phyloP scores from a whole-genome alignment of 177 flowering plant genomes.

The Vitis hybrid region DNA sequence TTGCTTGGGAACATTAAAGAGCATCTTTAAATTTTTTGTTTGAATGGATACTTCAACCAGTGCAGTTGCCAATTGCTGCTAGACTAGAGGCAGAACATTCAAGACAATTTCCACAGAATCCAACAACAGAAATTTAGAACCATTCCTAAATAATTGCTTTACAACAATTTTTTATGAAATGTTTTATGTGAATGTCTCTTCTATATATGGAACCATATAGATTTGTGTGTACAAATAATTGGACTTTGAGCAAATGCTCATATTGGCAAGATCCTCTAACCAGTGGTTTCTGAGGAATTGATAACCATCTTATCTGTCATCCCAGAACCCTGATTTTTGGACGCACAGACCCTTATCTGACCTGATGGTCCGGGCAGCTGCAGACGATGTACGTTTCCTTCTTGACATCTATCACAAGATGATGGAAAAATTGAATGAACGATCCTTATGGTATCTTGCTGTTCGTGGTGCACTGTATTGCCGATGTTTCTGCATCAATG shows the following conservation, averaged over 20 bases:
- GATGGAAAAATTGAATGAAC: conserved; percentile 69
- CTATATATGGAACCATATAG: background rate
- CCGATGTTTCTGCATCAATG: conserved; percentile 82
- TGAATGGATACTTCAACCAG: too few relatives aligned
- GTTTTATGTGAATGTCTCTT: background rate
- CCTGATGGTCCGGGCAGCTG: conserved; percentile 89
- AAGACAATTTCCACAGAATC: too few relatives aligned
- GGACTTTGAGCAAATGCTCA: background rate
- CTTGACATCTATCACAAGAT: conserved; percentile 79
- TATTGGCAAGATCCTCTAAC: background rate
- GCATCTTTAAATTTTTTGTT: too few relatives aligned
- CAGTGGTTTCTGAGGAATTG: background rate
- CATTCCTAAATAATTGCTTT: background rate
- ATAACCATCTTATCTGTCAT: conserved; percentile 9
- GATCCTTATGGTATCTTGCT: conserved; percentile 76
- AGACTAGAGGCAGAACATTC: too few relatives aligned
- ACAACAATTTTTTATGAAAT: background rate
- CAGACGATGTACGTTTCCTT: conserved; percentile 98
- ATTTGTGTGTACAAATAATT: background rate
- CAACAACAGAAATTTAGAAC: too few relatives aligned
- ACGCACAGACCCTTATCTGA: conserved; percentile 82
- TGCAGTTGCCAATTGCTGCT: background rate
- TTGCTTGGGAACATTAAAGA: too few relatives aligned
- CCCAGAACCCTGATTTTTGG: conserved; percentile 90
- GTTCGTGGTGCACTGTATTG: conserved; percentile 84